Percentiles rank a stretch among this genome's conserved stretches.
Evolutionary conservation across 1,284 basidiomycete genomes (phyloP).

Genomic region (Fomitopsis palustris): DNA sequence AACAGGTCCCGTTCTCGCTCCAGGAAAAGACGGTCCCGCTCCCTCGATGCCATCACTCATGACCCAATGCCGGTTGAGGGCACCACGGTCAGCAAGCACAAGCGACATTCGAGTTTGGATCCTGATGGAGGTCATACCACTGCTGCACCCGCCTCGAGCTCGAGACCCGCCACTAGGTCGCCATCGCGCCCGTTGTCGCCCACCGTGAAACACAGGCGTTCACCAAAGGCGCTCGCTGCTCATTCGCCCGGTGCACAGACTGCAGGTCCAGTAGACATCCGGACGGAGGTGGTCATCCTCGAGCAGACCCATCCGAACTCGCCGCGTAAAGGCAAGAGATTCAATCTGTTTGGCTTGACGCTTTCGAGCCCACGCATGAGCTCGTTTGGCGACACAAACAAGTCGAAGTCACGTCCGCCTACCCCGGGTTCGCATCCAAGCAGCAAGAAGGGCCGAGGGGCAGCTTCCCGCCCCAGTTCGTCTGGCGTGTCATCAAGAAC

Average conservation of each 20-base stretch:
- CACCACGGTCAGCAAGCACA: constrained; percentile 21
- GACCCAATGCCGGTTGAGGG: constrained; percentile 18
- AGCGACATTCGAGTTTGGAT: constrained; percentile 23
- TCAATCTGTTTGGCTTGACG: constrained; percentile 28
- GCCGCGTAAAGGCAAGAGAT: constrained; percentile 25
- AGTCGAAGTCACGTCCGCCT: constrained; percentile 19
- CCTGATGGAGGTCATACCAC: constrained; percentile 15
- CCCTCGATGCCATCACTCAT: constrained; percentile 26
- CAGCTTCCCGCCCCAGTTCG: constrained; percentile 20
- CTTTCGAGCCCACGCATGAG: constrained; percentile 23
- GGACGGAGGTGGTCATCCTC: constrained; percentile 16
- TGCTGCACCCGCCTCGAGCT: constrained; percentile 22
- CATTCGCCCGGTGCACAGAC: constrained; percentile 13
- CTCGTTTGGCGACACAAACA: constrained; percentile 20
- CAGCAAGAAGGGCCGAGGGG: constrained; percentile 10
- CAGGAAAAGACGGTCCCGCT: constrained; percentile 29
- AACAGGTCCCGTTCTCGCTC: constrained; percentile 33
- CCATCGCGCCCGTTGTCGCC: constrained; percentile 63
- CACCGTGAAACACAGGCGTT: constrained; percentile 39
- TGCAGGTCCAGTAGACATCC: constrained; percentile 16
- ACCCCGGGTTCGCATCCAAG: constrained; percentile 14
- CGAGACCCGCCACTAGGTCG: constrained; percentile 47
- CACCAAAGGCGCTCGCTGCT: constrained; percentile 11
- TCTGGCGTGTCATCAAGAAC: constrained; percentile 17
- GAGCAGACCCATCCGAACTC: constrained; percentile 16